Percentiles rank a stretch among this genome's conserved stretches.
These are phyloP conservation scores for Sclerotinia nivalis DNA, from an alignment of 2,329 filamentous ascomycete genomes.

Conservation along the genomic window DNA sequence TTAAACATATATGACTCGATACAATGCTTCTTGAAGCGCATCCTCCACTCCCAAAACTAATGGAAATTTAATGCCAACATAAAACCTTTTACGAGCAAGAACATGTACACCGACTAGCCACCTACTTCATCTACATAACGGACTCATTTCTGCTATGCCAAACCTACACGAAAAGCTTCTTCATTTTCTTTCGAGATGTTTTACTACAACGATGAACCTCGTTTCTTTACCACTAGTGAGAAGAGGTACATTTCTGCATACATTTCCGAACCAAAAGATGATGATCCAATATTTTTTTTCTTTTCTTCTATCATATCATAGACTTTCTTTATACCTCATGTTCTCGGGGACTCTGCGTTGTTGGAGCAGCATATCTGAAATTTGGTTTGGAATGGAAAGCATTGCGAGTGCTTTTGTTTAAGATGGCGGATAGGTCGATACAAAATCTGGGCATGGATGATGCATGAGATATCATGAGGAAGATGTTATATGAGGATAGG, in stretches of 20 bases:
- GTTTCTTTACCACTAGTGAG: constrained; percentile 22
- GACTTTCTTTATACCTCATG: constrained; percentile 25
- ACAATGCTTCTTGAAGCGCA: constrained; percentile 13
- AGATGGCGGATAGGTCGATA: neutral
- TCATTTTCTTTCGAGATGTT: constrained; percentile 36
- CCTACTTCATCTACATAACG: constrained; percentile 7
- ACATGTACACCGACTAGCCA: constrained; percentile 24
- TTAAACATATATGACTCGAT: constrained; percentile 47
- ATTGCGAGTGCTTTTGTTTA: constrained; percentile 21
- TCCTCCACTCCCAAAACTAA: constrained; percentile 31
- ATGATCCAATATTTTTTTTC: constrained; percentile 5
- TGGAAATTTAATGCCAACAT: constrained; percentile 37
- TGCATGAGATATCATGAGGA: constrained; percentile 13
- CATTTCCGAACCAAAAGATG: constrained; percentile 1
- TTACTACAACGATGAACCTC: constrained; percentile 33
- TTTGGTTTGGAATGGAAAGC: constrained; percentile 10
- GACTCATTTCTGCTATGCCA: constrained; percentile 29
- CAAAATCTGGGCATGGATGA: neutral
- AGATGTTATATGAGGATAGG: constrained; percentile 19
- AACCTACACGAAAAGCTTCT: constrained; percentile 26
- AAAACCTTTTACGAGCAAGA: constrained; percentile 24
- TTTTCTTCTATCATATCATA: constrained; percentile 22
- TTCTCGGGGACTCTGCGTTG: neutral
- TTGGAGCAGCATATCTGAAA: constrained; percentile 23
- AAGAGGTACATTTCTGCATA: constrained; percentile 16